A percentile compares a stretch with the other conserved stretches of the same genome.
Conservation (phyloP, 257 asterid species). For the Cruciata laevipes region DNA sequence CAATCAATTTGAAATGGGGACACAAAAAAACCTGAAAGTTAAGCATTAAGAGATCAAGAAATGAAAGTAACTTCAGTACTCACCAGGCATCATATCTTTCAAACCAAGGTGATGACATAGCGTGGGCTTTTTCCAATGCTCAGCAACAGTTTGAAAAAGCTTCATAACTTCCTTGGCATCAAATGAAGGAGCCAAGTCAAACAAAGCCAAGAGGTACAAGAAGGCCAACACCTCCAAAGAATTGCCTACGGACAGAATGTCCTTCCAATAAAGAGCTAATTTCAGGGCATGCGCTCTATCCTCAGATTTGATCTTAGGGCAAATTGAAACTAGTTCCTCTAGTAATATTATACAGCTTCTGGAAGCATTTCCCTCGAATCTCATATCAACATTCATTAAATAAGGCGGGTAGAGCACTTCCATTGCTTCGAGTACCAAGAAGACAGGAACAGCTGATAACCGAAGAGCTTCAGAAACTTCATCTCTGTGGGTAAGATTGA, state of each 20-base stretch:
- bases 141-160: constrained; percentile 23
- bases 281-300: constrained; percentile 30
- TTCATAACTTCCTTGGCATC: constrained; percentile 28
- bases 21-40: no score
- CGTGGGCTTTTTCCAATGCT: constrained; percentile 28
- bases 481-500: constrained; percentile 31
- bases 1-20: not conserved
- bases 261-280: constrained; percentile 42
- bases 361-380: constrained; percentile 16
- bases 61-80: not conserved
- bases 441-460: constrained; percentile 36
- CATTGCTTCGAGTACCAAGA: constrained; percentile 36
- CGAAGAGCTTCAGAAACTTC: constrained; percentile 30
- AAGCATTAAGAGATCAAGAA: not conserved
- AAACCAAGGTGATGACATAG: constrained; percentile 27
- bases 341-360: constrained; percentile 28
- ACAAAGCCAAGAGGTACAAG: constrained; percentile 45
- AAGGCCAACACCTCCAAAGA: constrained; percentile 31
- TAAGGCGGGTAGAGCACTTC: constrained; percentile 22
- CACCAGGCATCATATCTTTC: constrained; percentile 18
- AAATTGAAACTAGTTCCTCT: constrained; percentile 27
- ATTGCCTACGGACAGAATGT: constrained; percentile 12
- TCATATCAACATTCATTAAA: constrained; percentile 19
- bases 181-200: constrained; percentile 30
- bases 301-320: constrained; percentile 28